A percentile compares a stretch with the other conserved stretches of the same genome.
These are phyloP conservation scores for Podaxis mareebaensis DNA, from an alignment of 768 basidiomycete genomes.

Conservation along the genomic window DNA sequence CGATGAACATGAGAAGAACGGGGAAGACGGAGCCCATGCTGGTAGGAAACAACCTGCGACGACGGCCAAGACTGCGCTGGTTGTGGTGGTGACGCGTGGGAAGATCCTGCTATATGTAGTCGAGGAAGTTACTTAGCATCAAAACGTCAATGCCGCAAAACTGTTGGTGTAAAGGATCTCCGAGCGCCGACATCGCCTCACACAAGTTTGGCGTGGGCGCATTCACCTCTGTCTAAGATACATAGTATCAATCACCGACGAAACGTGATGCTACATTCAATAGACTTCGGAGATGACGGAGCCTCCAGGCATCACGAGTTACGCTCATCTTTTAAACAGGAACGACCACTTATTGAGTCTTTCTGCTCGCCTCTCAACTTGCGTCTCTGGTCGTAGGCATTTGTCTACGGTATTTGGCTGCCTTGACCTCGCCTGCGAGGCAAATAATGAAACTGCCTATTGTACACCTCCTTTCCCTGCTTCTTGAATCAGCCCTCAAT, in stretches of 20 bases:
- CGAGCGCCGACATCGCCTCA: no score
- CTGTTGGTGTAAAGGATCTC: no score
- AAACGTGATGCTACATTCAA: no score
- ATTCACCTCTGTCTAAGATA: no score
- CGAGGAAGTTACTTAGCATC: no score
- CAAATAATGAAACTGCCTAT: background rate
- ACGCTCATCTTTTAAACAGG: background rate
- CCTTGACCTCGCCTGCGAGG: background rate
- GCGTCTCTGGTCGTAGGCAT: background rate
- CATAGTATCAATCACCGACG: no score
- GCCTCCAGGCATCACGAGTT: conserved; percentile 1
- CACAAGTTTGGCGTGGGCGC: no score
- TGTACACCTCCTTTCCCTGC: conserved; percentile 8
- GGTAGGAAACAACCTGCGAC: conserved; percentile 11
- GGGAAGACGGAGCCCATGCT: conserved; percentile 73
- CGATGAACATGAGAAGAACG: conserved; percentile 63
- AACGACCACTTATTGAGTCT: background rate
- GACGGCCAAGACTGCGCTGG: background rate
- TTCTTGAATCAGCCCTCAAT: conserved; percentile 1
- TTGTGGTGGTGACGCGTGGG: background rate
- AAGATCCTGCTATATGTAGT: background rate
- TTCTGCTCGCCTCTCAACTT: background rate
- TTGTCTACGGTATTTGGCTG: background rate
- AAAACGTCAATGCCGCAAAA: no score
- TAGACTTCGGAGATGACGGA: background rate